These are phyloP conservation scores for Juglanconis sp. DNA, from an alignment of 2,329 filamentous ascomycete genomes.

Conservation along the genomic window DNA sequence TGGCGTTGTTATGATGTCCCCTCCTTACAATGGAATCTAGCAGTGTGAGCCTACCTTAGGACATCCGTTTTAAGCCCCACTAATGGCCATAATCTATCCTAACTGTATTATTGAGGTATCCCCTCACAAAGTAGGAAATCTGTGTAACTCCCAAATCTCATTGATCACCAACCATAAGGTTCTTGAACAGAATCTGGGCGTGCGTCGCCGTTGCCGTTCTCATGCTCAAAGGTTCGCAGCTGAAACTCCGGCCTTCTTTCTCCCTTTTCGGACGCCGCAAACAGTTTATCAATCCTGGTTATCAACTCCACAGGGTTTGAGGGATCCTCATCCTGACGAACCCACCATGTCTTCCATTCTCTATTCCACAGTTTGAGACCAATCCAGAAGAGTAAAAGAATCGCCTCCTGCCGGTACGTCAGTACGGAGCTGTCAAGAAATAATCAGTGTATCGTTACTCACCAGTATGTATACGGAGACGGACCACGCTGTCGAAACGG, in stretches of 20 bases:
- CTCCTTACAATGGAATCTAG: too few relatives aligned
- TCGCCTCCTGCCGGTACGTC: background rate
- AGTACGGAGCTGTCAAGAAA: background rate
- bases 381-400: background rate
- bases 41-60: too few relatives aligned
- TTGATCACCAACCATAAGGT: too few relatives aligned
- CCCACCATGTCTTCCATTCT: slow-evolving; percentile 1
- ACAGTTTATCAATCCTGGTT: background rate
- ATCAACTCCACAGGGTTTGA: background rate
- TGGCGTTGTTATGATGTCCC: too few relatives aligned
- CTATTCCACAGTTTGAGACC: background rate
- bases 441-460: background rate
- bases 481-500: slow-evolving; percentile 2
- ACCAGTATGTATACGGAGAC: slow-evolving; percentile 6
- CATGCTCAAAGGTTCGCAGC: background rate
- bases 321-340: slow-evolving; percentile 1
- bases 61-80: too few relatives aligned
- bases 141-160: too few relatives aligned
- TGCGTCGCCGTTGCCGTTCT: too few relatives aligned
- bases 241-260: background rate
- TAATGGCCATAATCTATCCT: too few relatives aligned
- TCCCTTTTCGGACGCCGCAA: background rate
- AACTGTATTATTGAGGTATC: too few relatives aligned
- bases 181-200: too few relatives aligned
- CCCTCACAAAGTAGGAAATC: too few relatives aligned